A percentile compares a stretch with the other conserved stretches of the same genome.
phyloP scores from a whole-genome alignment of 2,329 filamentous ascomycete genomes.

The Epicoccum sorghinum region DNA sequence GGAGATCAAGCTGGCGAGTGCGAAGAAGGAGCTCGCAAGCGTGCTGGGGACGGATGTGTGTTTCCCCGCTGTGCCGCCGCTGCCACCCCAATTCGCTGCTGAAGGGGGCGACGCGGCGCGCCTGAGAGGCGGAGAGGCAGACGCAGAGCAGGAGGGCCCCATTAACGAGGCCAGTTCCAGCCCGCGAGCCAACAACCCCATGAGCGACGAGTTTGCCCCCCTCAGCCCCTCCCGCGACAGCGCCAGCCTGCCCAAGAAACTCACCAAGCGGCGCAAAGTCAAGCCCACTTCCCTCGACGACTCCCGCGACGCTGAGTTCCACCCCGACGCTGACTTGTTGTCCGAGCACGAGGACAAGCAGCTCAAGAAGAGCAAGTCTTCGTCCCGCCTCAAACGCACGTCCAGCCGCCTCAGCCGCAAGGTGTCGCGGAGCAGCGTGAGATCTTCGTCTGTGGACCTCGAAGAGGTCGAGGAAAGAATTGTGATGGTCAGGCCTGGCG shows the following conservation, averaged over 20 bases:
- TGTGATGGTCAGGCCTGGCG: conserved; percentile 38
- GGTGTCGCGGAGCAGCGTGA: background rate
- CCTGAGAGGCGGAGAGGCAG: too few species aligned
- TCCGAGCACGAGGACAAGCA: conserved; percentile 2
- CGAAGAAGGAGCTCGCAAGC: conserved; percentile 60
- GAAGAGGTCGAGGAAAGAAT: conserved; percentile 19
- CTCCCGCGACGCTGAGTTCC: background rate
- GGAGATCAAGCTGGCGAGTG: conserved; percentile 62
- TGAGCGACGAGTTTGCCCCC: conserved; percentile 33
- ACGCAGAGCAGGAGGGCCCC: too few species aligned
- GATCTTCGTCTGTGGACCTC: background rate
- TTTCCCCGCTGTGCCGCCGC: conserved; percentile 46
- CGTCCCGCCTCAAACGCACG: conserved; percentile 11
- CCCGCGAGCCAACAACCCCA: background rate
- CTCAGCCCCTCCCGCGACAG: background rate
- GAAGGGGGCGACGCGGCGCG: too few species aligned
- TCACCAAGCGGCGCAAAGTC: background rate
- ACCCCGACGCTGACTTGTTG: conserved; percentile 23
- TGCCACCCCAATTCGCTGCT: conserved; percentile 33
- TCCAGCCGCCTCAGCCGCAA: conserved; percentile 18
- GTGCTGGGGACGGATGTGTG: conserved; percentile 50
- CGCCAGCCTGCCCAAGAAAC: background rate
- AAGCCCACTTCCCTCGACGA: background rate
- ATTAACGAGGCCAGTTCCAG: background rate
- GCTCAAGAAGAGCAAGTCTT: background rate